Base-by-base conservation (phyloP, 768 basidiomycete genomes). In the Kwoniella sp. region DNA sequence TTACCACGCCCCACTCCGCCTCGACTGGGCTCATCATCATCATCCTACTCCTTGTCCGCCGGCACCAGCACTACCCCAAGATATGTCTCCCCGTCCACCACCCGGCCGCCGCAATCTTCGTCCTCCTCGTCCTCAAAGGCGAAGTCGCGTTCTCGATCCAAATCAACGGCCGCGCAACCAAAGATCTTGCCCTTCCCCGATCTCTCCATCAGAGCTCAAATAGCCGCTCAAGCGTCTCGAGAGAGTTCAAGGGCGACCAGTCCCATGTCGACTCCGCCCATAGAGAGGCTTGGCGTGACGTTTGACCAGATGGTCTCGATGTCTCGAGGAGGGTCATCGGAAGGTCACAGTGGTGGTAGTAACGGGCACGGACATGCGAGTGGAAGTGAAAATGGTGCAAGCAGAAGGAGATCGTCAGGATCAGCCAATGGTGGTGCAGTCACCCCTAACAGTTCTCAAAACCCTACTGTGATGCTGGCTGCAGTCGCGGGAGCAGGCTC, bases 151-250 rank as follows among this genome's bases (percentile, higher is more conserved):
- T 51, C 63, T 4, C 55, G 66, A 17, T 67, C 71, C 23, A 73
- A 67, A 57, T 67, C 70, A 8, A 34, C 66, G 47, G 30, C 56
- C 12, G 61, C 73, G 12, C 63, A 60, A 62, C 75, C 75, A 12
- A 73, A 63, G 30, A 71, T 77, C 45, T 54, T 77, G 9, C 75
- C 75, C 3, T 74, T 77, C 41, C 75, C 75, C 11, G 75, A 77
- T 41, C 45, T 73, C 8, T 63, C 73, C 0, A 58, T 70, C 26
- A 62, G 73, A 34, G 64, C 68, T 4, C 60, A 61, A 37, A 52
- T 53, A 38, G 60, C 60, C 26, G 26, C 55, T 28, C 37, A 47
- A 7, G 58, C 64, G 0, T 65, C 65, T 8, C 41, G 66, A 20
- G 66, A 69, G 47, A 62, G 66, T 5, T 60, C 55, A 12, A 55